phyloP scores from a whole-genome alignment of 225 moss, liverwort and hornwort genomes.

The Rhytidiadelphus loreus region DNA sequence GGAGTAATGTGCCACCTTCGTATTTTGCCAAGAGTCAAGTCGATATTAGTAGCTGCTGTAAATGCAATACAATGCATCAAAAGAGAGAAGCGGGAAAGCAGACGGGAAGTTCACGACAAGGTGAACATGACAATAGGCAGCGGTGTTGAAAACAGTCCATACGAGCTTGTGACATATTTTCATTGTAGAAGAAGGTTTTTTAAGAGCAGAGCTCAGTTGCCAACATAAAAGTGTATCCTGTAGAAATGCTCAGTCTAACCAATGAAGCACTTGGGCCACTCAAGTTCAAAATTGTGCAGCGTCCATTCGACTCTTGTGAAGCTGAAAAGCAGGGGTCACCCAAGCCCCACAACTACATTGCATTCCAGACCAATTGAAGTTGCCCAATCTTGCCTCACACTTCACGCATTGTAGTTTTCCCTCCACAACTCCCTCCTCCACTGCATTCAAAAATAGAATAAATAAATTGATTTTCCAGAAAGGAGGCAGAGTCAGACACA shows the following conservation, averaged over 20 bases:
- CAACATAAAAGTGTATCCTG: not conserved
- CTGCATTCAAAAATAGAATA: constrained; percentile 19
- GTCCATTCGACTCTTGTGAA: constrained; percentile 91
- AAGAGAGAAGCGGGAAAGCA: not conserved
- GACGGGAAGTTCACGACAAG: not conserved
- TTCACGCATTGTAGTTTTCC: constrained; percentile 79
- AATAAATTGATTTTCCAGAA: not conserved
- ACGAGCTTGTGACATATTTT: not conserved
- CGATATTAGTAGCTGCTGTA: not conserved
- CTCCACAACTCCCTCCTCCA: constrained; percentile 67
- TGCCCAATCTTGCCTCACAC: constrained; percentile 84
- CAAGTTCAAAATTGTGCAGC: constrained; percentile 15
- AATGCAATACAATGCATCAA: not conserved
- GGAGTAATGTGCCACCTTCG: not conserved
- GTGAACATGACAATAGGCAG: not conserved
- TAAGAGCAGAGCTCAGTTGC: not conserved
- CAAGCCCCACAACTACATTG: constrained; percentile 99
- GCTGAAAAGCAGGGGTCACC: constrained; percentile 96
- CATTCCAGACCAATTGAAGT: constrained; percentile 98
- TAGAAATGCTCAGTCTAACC: not conserved
- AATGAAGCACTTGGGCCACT: not conserved
- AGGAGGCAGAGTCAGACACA: not conserved
- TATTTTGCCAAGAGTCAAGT: not conserved
- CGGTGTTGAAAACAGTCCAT: not conserved
- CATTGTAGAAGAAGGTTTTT: not conserved